These are phyloP conservation scores for Fusarium luffae DNA, from an alignment of 2,329 filamentous ascomycete species.

Conservation along the genomic window DNA sequence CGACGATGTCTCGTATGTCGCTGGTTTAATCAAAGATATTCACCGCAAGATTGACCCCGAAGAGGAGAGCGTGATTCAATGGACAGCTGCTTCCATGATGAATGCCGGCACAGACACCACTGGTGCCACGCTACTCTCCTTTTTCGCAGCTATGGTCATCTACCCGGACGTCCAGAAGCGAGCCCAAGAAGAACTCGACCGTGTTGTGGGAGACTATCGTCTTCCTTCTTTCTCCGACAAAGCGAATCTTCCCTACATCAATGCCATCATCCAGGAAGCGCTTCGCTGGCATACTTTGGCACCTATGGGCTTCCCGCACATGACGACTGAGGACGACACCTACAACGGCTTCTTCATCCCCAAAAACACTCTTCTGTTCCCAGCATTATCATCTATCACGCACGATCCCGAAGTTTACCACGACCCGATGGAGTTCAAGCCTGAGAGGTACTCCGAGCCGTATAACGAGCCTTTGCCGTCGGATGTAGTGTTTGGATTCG, in stretches of 20 bases:
- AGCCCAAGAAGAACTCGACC: conserved; percentile 56
- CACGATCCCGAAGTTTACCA: conserved; percentile 57
- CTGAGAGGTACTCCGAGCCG: conserved; percentile 28
- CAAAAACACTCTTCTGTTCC: conserved; percentile 38
- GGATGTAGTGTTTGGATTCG: conserved; percentile 49
- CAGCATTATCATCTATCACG: background rate
- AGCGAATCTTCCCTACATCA: conserved; percentile 56
- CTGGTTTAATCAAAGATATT: background rate
- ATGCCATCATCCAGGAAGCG: conserved; percentile 47
- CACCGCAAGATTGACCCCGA: conserved; percentile 6
- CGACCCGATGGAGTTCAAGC: conserved; percentile 49
- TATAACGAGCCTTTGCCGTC: conserved; percentile 46
- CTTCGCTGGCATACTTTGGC: conserved; percentile 49
- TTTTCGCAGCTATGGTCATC: conserved; percentile 59
- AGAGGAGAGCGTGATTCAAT: conserved; percentile 14
- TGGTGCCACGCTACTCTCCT: conserved; percentile 45
- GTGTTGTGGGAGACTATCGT: conserved; percentile 55
- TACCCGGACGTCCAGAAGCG: conserved; percentile 55
- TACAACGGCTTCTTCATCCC: conserved; percentile 45
- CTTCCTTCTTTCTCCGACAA: conserved; percentile 58
- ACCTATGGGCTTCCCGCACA: conserved; percentile 51
- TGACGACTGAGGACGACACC: conserved; percentile 47
- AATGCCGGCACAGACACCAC: conserved; percentile 50
- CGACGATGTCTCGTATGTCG: conserved; percentile 10
- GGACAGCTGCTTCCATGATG: conserved; percentile 32